Evolutionary conservation across 139 green algal genomes (phyloP), one percentile per base, ranked within the genome.

Genomic region (Closterium sp.): DNA sequence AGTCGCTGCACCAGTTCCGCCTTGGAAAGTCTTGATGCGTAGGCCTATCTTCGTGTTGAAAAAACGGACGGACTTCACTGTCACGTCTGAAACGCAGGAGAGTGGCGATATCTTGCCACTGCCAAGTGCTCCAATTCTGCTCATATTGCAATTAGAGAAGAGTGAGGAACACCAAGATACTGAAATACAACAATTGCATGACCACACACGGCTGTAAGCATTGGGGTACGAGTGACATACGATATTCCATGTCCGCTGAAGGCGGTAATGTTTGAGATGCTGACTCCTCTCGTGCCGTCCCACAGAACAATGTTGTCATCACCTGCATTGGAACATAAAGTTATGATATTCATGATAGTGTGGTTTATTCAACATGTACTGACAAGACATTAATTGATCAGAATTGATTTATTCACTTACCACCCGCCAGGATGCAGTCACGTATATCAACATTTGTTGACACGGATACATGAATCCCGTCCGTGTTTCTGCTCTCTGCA

Each of bases 221-320:
- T 21, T 87, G 85, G 10, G 27, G 85, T 17, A 87, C 85, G 85
- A 7, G 85, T 19, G 10, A 87, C 85, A 87, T 31, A 87, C 85
- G 85, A 87, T 30, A 87, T 87, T 30, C 85, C 85, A 31, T 87
- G 85, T 28, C 85, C 85, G 27, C 28, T 32, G 85, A 32, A 32
- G 85, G 22, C 22, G 28, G 28, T 31, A 87, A 87, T 87, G 85
- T 87, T 24, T 30, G 85, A 32, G 85, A 87, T 87, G n/a, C 28
- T 87, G 85, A 87, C 85, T 29, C 24, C 84, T 11, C 84, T 87
- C 22, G 85, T 10, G 22, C 85, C 85, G 22, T 87, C 85, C 28
- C 28, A 87, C 19, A 87, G n/a, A 87, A 31, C n/a, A 31, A 87
- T 87, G 85, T 87, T 87, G 85, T 87, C 85, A 24, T 87, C 85